Percentiles rank a stretch among this genome's conserved stretches.
Conservation (phyloP, 2,329 filamentous ascomycete species). For the Dryadomyces quercus-mongolicae region DNA sequence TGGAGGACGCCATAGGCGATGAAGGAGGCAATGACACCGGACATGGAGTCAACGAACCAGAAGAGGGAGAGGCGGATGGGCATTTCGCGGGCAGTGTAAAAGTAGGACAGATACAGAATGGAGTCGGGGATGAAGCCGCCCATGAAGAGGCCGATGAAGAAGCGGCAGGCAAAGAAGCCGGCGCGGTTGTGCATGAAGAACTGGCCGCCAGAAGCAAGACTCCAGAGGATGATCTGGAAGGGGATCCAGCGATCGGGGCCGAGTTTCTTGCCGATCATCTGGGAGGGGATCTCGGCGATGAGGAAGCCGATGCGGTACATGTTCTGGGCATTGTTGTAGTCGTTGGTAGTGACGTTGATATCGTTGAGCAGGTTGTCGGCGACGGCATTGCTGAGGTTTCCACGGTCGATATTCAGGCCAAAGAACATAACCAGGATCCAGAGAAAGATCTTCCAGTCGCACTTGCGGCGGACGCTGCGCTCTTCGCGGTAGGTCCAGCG, state of each 20-base stretch:
- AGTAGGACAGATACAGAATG: conserved; percentile 17
- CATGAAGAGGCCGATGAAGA: conserved; percentile 3
- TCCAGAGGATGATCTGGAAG: conserved; percentile 20
- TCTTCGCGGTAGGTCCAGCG: conserved; percentile 28
- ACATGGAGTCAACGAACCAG: conserved; percentile 23
- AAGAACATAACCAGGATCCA: conserved; percentile 27
- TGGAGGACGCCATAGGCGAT: conserved; percentile 24
- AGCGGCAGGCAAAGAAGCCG: background rate
- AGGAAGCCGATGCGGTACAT: conserved; percentile 39
- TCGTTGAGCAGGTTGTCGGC: conserved; percentile 20
- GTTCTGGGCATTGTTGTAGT: conserved; percentile 37
- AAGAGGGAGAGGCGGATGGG: conserved; percentile 25
- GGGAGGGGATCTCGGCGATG: conserved; percentile 44
- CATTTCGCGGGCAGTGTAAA: conserved; percentile 20
- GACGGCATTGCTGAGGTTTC: conserved; percentile 22
- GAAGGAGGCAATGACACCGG: conserved; percentile 21
- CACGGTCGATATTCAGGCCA: conserved; percentile 22
- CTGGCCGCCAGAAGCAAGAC: background rate
- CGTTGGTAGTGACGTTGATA: conserved; percentile 22
- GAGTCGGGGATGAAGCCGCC: conserved; percentile 18
- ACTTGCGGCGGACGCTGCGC: conserved; percentile 24
- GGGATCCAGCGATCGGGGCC: conserved; percentile 23
- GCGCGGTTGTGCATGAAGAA: conserved; percentile 4
- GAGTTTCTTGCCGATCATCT: conserved; percentile 43
- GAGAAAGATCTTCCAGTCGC: conserved; percentile 24